These are phyloP conservation scores for Orbilia ellipsospora DNA, from an alignment of 2,329 filamentous ascomycete genomes.

Conservation along the genomic window DNA sequence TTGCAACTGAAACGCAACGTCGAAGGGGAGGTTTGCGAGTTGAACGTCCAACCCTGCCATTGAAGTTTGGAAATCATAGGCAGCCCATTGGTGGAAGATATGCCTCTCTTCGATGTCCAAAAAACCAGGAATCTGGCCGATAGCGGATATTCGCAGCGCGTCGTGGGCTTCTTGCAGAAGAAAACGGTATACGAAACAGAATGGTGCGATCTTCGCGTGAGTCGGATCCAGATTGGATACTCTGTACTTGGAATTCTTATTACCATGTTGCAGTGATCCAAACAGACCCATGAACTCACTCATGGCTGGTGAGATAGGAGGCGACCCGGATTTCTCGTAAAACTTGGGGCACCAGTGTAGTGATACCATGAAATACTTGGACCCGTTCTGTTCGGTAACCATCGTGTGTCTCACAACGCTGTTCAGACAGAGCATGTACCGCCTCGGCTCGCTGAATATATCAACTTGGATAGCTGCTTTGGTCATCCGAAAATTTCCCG, in stretches of 20 bases:
- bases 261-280: background rate
- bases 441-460: background rate
- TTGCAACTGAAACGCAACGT: conserved; percentile 72
- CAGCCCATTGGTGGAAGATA: conserved; percentile 20
- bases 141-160: conserved; percentile 58
- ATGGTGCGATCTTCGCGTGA: conserved; percentile 63
- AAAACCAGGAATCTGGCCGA: conserved; percentile 52
- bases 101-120: background rate
- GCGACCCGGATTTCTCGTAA: conserved; percentile 15
- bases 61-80: conserved; percentile 54
- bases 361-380: conserved; percentile 33
- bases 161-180: conserved; percentile 59
- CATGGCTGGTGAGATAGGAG: background rate
- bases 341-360: conserved; percentile 41
- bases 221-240: conserved; percentile 60
- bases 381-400: conserved; percentile 13
- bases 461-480: conserved; percentile 29
- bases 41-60: conserved; percentile 61
- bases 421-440: conserved; percentile 33
- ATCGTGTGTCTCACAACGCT: conserved; percentile 13
- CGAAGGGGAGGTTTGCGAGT: conserved; percentile 64
- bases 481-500: conserved; percentile 35
- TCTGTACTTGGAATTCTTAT: conserved; percentile 5
- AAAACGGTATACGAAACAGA: conserved; percentile 68
- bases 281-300: background rate